phyloP scores from a whole-genome alignment of 2,329 filamentous ascomycete genomes.

The Monilinia fructigena region DNA sequence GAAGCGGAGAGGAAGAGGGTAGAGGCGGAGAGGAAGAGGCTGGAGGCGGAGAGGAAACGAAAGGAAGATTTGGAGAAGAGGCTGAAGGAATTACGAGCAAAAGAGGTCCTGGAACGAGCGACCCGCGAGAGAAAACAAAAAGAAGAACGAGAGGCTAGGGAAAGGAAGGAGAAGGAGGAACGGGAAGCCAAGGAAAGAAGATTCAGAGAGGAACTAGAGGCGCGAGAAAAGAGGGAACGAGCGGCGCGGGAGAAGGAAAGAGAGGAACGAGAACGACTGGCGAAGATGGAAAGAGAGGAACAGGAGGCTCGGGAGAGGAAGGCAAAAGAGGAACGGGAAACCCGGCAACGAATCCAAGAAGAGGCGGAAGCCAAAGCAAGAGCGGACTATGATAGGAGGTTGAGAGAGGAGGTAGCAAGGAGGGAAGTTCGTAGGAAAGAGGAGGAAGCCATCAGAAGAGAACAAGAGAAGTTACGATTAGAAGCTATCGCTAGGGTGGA shows the following conservation, averaged over 20 bases:
- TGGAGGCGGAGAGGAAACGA: slow-evolving; percentile 59
- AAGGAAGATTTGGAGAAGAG: slow-evolving; percentile 55
- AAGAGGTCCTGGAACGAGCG: slow-evolving; percentile 49
- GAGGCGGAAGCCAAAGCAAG: slow-evolving; percentile 52
- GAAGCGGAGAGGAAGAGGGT: slow-evolving; percentile 63
- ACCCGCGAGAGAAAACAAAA: slow-evolving; percentile 43
- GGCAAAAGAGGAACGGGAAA: slow-evolving; percentile 53
- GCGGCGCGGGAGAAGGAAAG: slow-evolving; percentile 46
- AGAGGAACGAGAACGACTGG: slow-evolving; percentile 24
- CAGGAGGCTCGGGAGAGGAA: slow-evolving; percentile 20
- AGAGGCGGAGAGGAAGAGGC: slow-evolving; percentile 56
- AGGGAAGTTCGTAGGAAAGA: slow-evolving; percentile 25
- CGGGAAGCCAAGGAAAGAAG: slow-evolving; percentile 25
- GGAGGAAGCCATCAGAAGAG: slow-evolving; percentile 19
- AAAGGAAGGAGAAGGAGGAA: slow-evolving; percentile 50
- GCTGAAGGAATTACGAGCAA: slow-evolving; percentile 56
- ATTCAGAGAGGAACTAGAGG: slow-evolving; percentile 30
- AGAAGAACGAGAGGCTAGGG: slow-evolving; percentile 50
- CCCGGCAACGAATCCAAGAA: slow-evolving; percentile 42
- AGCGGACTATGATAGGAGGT: slow-evolving; percentile 45
- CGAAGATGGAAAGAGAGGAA: slow-evolving; percentile 30
- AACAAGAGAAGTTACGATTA: slow-evolving; percentile 36
- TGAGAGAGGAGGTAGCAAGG: slow-evolving; percentile 35
- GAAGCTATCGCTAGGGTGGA: slow-evolving; percentile 27
- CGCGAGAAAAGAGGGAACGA: slow-evolving; percentile 41